Base-by-base conservation (phyloP, 208 protist genomes). In the Kentomonas sorsogonicus region DNA sequence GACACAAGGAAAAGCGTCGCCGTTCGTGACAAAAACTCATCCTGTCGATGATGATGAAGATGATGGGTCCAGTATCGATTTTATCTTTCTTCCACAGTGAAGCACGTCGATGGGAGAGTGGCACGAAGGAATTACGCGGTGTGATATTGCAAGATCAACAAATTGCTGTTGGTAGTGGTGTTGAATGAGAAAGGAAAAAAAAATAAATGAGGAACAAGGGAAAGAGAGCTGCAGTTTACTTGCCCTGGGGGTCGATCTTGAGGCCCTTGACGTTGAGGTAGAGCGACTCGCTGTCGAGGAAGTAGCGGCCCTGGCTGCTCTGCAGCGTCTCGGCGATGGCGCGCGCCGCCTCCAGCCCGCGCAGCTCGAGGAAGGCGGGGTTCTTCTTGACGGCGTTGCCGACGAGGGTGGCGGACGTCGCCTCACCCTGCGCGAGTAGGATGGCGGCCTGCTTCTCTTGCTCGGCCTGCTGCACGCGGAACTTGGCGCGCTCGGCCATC, bases 401-500 rank as follows among this genome's bases (percentile, higher is more conserved):
- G 45, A 97, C 86, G 13, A 97, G 79, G 58, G 77, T 81, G 26
- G 92, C 92, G 0, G 93, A 71, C 73, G 94, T 76, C 0, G 93
- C 89, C 78, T 98, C 94, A 80, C 96, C 96, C 69, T 96, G 72
- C 0, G 94, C 96, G 33, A 96, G 73, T 54, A 98, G 74, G 67
- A 98, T 91, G 1, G 81, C 77, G 3, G 89, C 91, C 62, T 94
- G 69, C 71, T 96, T 97, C 69, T 98, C 94, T 59, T 97, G 91
- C 62, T 93, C 75, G 18, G 93, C 87, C 64, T 97, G 95, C 68
- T 97, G 88, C 10, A 98, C 96, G 48, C 89, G 74, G 70, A 93
- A 98, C 65, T 93, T 94, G 34, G 91, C 88, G 11, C 94, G 86
- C 81, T 98, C 94, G 2, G 96, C 94, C 76, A 96, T 95, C 77